Evolutionary conservation across 768 basidiomycete species (phyloP).

Genomic region (Kwoniella dejecticola): DNA sequence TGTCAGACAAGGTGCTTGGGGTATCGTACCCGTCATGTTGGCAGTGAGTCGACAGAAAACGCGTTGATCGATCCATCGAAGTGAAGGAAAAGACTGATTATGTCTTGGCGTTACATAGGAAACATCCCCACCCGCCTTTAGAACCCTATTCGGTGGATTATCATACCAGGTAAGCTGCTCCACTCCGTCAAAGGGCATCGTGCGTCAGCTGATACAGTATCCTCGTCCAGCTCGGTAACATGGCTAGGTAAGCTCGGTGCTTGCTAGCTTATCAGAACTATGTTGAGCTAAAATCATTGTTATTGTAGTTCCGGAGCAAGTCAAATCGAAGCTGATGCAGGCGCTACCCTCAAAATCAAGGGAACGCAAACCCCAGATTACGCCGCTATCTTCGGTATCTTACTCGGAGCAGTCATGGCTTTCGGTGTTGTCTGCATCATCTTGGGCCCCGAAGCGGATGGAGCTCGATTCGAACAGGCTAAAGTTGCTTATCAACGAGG

Average conservation of each 20-base stretch:
- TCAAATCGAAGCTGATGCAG: slow-evolving; percentile 76
- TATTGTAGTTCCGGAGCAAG: slow-evolving; percentile 67
- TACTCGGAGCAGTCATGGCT: slow-evolving; percentile 77
- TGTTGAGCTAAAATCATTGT: too few species aligned
- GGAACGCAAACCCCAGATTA: slow-evolving; percentile 64
- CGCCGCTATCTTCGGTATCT: slow-evolving; percentile 72
- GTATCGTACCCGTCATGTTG: slow-evolving; percentile 85
- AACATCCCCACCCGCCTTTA: slow-evolving; percentile 79
- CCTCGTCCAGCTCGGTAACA: slow-evolving; percentile 58
- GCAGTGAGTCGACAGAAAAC: too few species aligned
- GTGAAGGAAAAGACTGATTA: too few species aligned
- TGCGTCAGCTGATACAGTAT: too few species aligned
- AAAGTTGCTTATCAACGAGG: slow-evolving; percentile 79
- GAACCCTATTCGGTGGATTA: slow-evolving; percentile 82
- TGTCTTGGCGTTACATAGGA: slow-evolving; percentile 70
- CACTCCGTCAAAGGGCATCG: too few species aligned
- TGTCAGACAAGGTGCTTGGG: slow-evolving; percentile 85
- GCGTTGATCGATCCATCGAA: too few species aligned
- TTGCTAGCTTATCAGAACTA: too few species aligned
- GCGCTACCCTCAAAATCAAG: slow-evolving; percentile 61
- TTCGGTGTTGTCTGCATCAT: slow-evolving; percentile 75
- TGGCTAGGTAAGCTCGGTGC: slow-evolving; percentile 65
- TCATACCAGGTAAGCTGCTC: slow-evolving; percentile 77
- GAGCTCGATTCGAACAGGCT: slow-evolving; percentile 79
- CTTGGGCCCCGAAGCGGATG: slow-evolving; percentile 78